Percentiles rank a stretch among this genome's conserved stretches.
Conservation (phyloP, 805 yeast species). For the Allodekkera sacchari region DNA sequence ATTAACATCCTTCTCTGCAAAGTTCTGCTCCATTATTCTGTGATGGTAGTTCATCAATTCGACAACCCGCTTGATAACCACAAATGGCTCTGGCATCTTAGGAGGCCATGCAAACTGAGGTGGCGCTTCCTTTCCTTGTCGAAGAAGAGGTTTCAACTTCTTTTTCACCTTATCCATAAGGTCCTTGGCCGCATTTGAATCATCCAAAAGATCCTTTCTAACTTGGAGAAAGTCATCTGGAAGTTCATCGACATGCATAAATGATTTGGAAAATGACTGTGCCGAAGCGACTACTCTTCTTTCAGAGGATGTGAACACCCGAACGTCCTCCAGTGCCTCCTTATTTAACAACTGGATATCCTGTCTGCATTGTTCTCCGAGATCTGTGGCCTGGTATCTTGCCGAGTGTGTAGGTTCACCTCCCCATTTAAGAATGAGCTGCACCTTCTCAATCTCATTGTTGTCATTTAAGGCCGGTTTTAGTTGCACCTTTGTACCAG, state of each 20-base stretch:
- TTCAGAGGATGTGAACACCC: constrained; percentile 85
- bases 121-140: constrained; percentile 96
- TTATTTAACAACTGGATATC: constrained; percentile 81
- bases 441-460: constrained; percentile 83
- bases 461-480: constrained; percentile 71
- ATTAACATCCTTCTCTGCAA: constrained; percentile 54
- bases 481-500: constrained; percentile 94
- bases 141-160: constrained; percentile 83
- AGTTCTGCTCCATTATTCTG: constrained; percentile 74
- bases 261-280: constrained; percentile 69
- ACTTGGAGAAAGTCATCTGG: constrained; percentile 76
- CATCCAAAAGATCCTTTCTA: constrained; percentile 87
- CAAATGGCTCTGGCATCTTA: constrained; percentile 94
- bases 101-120: constrained; percentile 99
- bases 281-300: constrained; percentile 93
- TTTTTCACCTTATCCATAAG: constrained; percentile 96
- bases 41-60: constrained; percentile 92
- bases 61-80: constrained; percentile 88
- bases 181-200: constrained; percentile 96
- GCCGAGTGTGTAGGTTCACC: constrained; percentile 99
- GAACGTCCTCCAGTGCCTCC: constrained; percentile 76
- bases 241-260: constrained; percentile 59
- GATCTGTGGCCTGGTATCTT: constrained; percentile 84
- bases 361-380: constrained; percentile 93
- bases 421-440: constrained; percentile 95